A percentile compares a stretch with the other conserved stretches of the same genome.
phyloP scores from a whole-genome alignment of 2,329 filamentous ascomycete species.

The Cladosporium sp. region DNA sequence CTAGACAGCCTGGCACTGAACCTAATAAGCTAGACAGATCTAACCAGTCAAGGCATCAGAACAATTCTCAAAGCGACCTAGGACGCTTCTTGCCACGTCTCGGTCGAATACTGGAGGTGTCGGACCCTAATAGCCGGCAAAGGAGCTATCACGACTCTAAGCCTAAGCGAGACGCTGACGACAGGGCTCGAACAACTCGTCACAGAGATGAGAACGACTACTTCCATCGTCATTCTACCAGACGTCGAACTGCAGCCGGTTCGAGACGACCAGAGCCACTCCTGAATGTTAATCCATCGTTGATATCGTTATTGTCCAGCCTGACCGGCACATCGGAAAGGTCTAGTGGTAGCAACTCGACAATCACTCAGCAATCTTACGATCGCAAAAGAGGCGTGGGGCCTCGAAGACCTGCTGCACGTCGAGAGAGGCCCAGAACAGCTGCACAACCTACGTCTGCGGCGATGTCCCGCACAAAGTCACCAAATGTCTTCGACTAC shows the following conservation, averaged over 20 bases:
- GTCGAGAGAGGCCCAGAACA: conserved; percentile 15
- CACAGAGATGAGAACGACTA: conserved; percentile 18
- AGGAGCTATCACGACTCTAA: not conserved
- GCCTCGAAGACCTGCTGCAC: not conserved
- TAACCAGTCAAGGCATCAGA: conserved; percentile 8
- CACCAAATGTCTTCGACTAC: conserved; percentile 28
- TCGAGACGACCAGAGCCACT: conserved; percentile 29
- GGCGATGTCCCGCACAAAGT: conserved; percentile 15
- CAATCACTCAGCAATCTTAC: conserved; percentile 42
- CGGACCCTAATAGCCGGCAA: conserved; percentile 15
- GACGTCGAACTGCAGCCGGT: conserved; percentile 29
- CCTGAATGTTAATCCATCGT: conserved; percentile 36
- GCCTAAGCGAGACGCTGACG: conserved; percentile 2
- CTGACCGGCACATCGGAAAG: conserved; percentile 38
- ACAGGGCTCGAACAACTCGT: conserved; percentile 8
- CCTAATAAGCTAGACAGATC: not conserved
- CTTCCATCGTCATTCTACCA: conserved; percentile 25
- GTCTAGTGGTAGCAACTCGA: conserved; percentile 44
- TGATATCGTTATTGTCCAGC: conserved; percentile 40
- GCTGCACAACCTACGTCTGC: not conserved
- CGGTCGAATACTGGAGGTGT: conserved; percentile 38
- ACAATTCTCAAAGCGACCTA: conserved; percentile 17
- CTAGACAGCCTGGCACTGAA: conserved; percentile 1
- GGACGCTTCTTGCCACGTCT: conserved; percentile 37
- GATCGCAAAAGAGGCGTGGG: conserved; percentile 25